Percentiles rank a stretch among this genome's conserved stretches.
phyloP scores from a whole-genome alignment of 2,329 filamentous ascomycete species.

The Ophiocordyceps camponoti-floridani region DNA sequence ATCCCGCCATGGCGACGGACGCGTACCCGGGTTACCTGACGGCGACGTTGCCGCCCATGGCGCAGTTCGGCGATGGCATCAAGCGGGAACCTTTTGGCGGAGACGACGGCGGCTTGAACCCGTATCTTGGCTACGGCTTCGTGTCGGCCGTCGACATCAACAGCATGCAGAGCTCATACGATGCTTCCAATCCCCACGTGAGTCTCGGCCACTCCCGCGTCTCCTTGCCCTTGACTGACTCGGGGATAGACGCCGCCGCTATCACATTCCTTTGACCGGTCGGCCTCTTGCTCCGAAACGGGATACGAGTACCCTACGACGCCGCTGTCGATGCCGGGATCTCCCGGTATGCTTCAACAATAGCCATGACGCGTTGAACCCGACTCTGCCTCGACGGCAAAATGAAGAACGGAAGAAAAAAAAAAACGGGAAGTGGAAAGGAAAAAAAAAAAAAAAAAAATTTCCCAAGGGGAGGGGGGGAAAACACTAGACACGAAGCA shows the following conservation, averaged over 20 bases:
- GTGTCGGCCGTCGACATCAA: constrained; percentile 47
- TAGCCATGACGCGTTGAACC: not conserved
- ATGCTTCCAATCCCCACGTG: constrained; percentile 58
- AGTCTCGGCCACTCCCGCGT: constrained; percentile 35
- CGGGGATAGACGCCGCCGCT: constrained; percentile 53
- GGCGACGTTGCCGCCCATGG: constrained; percentile 41
- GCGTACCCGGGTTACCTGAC: constrained; percentile 37
- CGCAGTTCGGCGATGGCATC: constrained; percentile 43
- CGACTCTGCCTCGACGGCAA: no score
- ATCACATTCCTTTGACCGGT: constrained; percentile 55
- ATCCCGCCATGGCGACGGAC: constrained; percentile 32
- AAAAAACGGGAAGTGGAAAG: not conserved
- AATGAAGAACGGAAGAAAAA: not conserved
- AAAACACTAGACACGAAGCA: no score
- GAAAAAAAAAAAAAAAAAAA: no score
- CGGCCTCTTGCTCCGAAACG: constrained; percentile 41
- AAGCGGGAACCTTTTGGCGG: constrained; percentile 47
- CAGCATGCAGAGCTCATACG: constrained; percentile 37
- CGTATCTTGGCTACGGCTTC: constrained; percentile 51
- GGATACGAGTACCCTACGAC: constrained; percentile 51
- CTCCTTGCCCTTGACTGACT: no score
- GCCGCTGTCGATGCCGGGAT: constrained; percentile 55
- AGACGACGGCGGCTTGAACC: constrained; percentile 40
- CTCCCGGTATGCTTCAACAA: constrained; percentile 33
- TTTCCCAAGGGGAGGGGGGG: no score